phyloP scores from a whole-genome alignment of 768 basidiomycete genomes.

The Lactifluus volemus region DNA sequence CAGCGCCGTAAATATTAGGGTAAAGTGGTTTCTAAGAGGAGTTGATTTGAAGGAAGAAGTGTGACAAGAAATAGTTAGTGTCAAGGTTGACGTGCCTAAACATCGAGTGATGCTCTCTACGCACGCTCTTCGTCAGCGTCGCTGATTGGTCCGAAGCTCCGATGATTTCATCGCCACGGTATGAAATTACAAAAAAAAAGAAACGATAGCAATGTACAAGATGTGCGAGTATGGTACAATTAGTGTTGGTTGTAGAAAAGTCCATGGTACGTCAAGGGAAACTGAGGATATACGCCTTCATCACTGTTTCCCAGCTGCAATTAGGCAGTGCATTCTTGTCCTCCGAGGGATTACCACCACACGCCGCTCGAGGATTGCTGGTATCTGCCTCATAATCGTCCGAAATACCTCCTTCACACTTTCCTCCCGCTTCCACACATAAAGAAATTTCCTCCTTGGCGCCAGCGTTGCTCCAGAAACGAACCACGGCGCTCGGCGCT shows the following conservation, averaged over 20 bases:
- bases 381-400: constrained; percentile 29
- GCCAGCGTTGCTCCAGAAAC: neutral
- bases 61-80: neutral
- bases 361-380: constrained; percentile 30
- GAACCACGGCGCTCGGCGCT: constrained; percentile 9
- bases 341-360: constrained; percentile 35
- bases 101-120: neutral
- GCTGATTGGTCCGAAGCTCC: neutral
- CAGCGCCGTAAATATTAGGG: neutral
- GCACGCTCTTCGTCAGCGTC: neutral
- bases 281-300: constrained; percentile 54
- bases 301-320: constrained; percentile 53
- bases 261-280: constrained; percentile 40
- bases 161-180: neutral
- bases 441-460: constrained; percentile 4
- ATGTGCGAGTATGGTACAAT: neutral
- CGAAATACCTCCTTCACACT: constrained; percentile 23
- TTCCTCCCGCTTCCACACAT: constrained; percentile 19
- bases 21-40: neutral
- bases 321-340: constrained; percentile 29
- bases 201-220: neutral
- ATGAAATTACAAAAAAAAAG: neutral
- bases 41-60: neutral
- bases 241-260: neutral
- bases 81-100: neutral